Evolutionary conservation across 306 rosid genomes (phyloP).

Genomic region (Quercus mongolica): DNA sequence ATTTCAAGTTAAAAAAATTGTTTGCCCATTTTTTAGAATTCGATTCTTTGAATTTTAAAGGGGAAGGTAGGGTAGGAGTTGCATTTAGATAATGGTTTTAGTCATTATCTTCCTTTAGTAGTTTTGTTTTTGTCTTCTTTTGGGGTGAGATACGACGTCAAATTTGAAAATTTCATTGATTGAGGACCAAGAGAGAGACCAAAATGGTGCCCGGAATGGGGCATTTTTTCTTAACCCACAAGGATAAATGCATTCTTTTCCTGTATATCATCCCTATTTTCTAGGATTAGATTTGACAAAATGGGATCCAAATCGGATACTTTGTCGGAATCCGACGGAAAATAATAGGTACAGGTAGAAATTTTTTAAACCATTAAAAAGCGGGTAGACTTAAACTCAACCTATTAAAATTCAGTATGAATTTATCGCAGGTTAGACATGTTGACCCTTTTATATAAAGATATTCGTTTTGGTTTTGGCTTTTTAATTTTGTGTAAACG

Average conservation of each 20-base stretch:
- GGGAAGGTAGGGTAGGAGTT: background rate
- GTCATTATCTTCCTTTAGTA: background rate
- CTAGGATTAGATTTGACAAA: no score
- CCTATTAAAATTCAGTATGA: no score
- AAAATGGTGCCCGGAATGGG: background rate
- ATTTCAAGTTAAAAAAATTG: background rate
- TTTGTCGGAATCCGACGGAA: no score
- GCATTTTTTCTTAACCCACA: background rate
- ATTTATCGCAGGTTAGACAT: no score
- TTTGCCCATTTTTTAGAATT: background rate
- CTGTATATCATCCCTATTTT: no score
- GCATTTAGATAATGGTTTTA: background rate
- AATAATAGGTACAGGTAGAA: no score
- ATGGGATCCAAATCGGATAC: no score
- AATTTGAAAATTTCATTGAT: background rate
- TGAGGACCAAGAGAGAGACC: background rate
- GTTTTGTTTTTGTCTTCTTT: background rate
- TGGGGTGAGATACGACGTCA: background rate
- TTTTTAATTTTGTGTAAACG: no score
- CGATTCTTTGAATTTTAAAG: background rate
- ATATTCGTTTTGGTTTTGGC: no score
- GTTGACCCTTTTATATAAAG: no score
- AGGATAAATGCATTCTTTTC: background rate
- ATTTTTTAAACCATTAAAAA: no score
- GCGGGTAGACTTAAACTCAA: no score